phyloP scores from a whole-genome alignment of 805 yeast genomes.

The Citeromyces matritensis region DNA sequence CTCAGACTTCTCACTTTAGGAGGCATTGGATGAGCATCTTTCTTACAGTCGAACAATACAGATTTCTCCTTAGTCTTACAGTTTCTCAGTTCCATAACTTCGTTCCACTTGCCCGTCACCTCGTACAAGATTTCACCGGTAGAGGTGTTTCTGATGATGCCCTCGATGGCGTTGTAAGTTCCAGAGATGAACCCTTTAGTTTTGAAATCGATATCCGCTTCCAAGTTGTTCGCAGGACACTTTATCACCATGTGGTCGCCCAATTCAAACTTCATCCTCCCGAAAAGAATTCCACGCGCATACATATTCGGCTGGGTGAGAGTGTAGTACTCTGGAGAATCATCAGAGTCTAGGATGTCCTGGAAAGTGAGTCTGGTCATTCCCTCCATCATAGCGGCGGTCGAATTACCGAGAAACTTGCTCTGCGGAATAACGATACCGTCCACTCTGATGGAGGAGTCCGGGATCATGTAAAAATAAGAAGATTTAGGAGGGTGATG shows the following conservation, averaged over 20 bases:
- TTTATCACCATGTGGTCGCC: constrained; percentile 83
- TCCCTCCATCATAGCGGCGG: constrained; percentile 97
- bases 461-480: constrained; percentile 80
- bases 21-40: constrained; percentile 25
- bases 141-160: constrained; percentile 37
- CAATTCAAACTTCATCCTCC: constrained; percentile 76
- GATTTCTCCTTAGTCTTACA: constrained; percentile 27
- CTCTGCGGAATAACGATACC: constrained; percentile 84
- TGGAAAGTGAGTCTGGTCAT: constrained; percentile 54
- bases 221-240: constrained; percentile 40
- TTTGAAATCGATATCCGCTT: constrained; percentile 83
- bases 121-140: constrained; percentile 44
- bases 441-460: constrained; percentile 67
- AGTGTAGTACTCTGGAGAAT: constrained; percentile 52
- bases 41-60: constrained; percentile 46
- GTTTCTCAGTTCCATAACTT: constrained; percentile 54
- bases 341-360: constrained; percentile 30
- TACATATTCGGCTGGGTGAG: constrained; percentile 94
- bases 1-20: constrained; percentile 68
- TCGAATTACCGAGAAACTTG: constrained; percentile 83
- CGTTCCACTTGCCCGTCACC: constrained; percentile 90
- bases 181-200: constrained; percentile 92
- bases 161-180: constrained; percentile 79
- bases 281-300: constrained; percentile 86
- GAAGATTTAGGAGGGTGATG: constrained; percentile 98